Conservation (phyloP, 192 early-diverging fungal species). For the Backusella circina region DNA sequence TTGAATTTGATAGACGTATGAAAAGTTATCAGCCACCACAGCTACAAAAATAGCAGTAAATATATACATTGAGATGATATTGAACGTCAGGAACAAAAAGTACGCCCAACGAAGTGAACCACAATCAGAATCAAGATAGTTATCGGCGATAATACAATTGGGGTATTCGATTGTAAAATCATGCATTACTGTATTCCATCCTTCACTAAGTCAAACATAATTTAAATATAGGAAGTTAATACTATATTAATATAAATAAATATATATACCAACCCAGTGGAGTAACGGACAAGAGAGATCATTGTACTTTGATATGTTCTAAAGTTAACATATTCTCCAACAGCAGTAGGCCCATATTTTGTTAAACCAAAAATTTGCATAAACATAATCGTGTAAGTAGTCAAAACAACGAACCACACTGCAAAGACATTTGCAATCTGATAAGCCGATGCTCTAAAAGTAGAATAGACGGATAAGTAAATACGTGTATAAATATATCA, state of each 20-base stretch:
- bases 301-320: constrained; percentile 40
- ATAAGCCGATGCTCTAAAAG: constrained; percentile 20
- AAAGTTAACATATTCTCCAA: constrained; percentile 49
- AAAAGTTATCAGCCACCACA: constrained; percentile 60
- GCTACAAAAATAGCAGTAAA: constrained; percentile 60
- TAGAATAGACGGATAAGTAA: background rate
- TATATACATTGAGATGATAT: constrained; percentile 68
- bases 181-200: constrained; percentile 62
- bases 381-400: constrained; percentile 56
- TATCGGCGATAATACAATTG: constrained; percentile 41
- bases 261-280: constrained; percentile 41
- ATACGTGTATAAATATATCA: background rate
- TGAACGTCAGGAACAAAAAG: constrained; percentile 53
- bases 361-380: constrained; percentile 62
- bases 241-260: background rate
- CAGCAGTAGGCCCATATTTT: constrained; percentile 43
- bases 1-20: constrained; percentile 59
- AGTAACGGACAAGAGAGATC: constrained; percentile 48
- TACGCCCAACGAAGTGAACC: constrained; percentile 52
- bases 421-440: constrained; percentile 53
- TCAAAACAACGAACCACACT: constrained; percentile 57
- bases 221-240: background rate
- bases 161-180: constrained; percentile 53
- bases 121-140: constrained; percentile 54
- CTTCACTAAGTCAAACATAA: constrained; percentile 40